Base-by-base conservation (phyloP, 2,329 filamentous ascomycete genomes). In the Corniculantispora saksenae region DNA sequence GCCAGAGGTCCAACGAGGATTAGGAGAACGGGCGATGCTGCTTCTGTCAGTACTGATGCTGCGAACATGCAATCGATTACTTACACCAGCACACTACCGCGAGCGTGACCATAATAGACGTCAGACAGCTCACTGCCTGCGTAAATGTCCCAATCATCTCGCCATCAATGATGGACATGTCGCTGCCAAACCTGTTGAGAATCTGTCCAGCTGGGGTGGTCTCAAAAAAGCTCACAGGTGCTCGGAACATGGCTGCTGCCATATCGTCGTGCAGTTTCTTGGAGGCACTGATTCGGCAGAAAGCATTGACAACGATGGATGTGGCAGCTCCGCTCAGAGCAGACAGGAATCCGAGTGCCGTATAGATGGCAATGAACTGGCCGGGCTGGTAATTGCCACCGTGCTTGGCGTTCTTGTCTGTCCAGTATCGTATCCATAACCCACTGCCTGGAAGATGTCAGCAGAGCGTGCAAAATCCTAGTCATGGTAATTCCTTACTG, bases 221-320 rank as follows among this genome's bases (percentile, higher is more conserved):
- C 76, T 97, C 93, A 72, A 97, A 97, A 80, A 97, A 97, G 72
- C 87, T 93, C 93, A 97, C 97, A 61, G 93, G 93, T 35, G 92
- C 94, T 70, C 93, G 86, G 84, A 97, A 97, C 70, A 97, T 96
- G 21, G 93, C 92, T 71, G 89, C 93, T 38, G 93, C 93, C 93
- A 97, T 97, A 70, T 91, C 85, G 78, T 97, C 93, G 75, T 97
- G 93, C 64, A 97, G 83, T 80, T 97, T 97, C 69, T 93, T 86
- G 43, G 92, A 96, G 63, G 93, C 93, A 87, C 97, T 93, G 69
- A 97, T 97, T 9, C 93, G 96, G 79, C 93, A 97, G 80, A 97
- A 96, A 69, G 97, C 97, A 93, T 93, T 97, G 47, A 97, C 82
- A 68, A 97, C 92, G 70, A 97, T 81, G 17, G 93, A 97, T 77